Percentiles rank a stretch among this genome's conserved stretches.
Evolutionary conservation across 768 basidiomycete species (phyloP).

Genomic region (Ephemerocybe angulata): DNA sequence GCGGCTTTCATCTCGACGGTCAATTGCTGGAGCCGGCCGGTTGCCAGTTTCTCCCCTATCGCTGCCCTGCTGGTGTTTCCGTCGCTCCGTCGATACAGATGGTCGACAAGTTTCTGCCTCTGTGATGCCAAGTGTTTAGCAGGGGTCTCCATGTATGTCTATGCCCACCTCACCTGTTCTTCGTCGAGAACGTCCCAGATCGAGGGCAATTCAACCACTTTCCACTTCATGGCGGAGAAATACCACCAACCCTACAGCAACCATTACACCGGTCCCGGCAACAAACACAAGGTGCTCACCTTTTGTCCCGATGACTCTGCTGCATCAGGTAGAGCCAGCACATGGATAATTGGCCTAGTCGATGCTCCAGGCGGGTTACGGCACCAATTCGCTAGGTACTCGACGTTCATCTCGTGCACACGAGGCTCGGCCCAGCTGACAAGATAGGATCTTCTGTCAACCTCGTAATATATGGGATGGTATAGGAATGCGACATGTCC

Average conservation of each 20-base stretch:
- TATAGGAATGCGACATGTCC: slow-evolving; percentile 1
- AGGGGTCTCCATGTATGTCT: neutral
- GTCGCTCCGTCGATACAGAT: neutral
- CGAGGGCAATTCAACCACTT: neutral
- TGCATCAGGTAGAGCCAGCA: neutral
- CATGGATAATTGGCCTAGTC: neutral
- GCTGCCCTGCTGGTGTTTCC: neutral
- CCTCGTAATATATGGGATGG: slow-evolving; percentile 1
- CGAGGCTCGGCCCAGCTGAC: neutral
- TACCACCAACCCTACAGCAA: slow-evolving; percentile 1
- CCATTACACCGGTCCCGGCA: neutral
- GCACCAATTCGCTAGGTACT: neutral
- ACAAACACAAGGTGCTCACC: neutral
- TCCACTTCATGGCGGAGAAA: slow-evolving; percentile 3
- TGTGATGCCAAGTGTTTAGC: too few species aligned
- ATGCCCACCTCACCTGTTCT: neutral
- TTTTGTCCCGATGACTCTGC: neutral
- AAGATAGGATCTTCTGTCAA: neutral
- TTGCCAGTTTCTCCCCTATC: neutral
- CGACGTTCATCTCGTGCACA: neutral
- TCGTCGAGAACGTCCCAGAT: neutral
- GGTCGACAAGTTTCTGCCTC: neutral
- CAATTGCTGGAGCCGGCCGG: neutral
- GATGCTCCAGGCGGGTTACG: neutral
- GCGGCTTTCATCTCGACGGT: neutral